Percentiles rank a stretch among this genome's conserved stretches.
Conservation (phyloP, 345 rosid genomes). For the Populus deltoides region DNA sequence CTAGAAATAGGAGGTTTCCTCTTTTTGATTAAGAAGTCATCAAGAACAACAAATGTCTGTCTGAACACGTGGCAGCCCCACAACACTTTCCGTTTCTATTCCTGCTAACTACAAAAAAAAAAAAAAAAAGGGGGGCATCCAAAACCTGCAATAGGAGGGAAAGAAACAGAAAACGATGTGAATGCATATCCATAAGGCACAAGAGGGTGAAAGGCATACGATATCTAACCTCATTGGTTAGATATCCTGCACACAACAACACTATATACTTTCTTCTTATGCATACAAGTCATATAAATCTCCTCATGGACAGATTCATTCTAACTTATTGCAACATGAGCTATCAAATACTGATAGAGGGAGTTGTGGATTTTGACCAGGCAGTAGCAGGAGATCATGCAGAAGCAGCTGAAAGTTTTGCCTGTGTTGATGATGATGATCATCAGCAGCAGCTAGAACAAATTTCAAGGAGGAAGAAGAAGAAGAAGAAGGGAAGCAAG, state of each 20-base stretch:
- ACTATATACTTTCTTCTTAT: conserved; percentile 3
- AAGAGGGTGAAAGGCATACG: conserved; percentile 30
- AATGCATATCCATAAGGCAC: conserved; percentile 26
- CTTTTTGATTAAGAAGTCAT: background rate
- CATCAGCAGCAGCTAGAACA: conserved; percentile 6
- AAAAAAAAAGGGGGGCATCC: background rate
- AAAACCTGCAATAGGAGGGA: conserved; percentile 2
- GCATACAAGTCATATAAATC: conserved; percentile 15
- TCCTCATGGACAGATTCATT: background rate
- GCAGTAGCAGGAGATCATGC: conserved; percentile 11
- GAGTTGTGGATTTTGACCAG: background rate
- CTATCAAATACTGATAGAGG: conserved; percentile 9
- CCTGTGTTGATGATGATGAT: background rate
- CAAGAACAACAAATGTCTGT: background rate
- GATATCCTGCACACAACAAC: conserved; percentile 13
- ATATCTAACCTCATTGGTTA: conserved; percentile 18
- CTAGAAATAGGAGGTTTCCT: background rate
- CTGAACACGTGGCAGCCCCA: conserved; percentile 6
- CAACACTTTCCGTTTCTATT: background rate
- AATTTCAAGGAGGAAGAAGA: conserved; percentile 41
- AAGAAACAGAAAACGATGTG: conserved; percentile 7
- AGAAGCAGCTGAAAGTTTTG: conserved; percentile 5
- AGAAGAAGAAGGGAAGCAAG: conserved; percentile 21
- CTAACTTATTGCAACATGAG: background rate
- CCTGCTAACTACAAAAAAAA: background rate